phyloP scores from a whole-genome alignment of 2,329 filamentous ascomycete species.

The Thielaviopsis euricoi region DNA sequence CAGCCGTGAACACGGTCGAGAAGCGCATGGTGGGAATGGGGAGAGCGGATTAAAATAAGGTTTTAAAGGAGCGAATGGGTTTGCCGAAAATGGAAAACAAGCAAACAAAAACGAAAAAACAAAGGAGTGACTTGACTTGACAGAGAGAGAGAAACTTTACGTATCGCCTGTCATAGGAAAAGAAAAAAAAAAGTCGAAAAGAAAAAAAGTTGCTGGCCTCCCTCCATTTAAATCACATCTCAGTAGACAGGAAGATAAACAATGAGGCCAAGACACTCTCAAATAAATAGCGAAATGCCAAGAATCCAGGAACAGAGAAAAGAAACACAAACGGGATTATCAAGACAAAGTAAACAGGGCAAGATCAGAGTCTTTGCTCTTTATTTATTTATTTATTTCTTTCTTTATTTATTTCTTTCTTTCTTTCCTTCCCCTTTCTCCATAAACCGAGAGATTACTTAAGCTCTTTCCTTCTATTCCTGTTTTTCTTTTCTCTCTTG shows the following conservation, averaged over 20 bases:
- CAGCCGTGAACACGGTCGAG: conserved; percentile 4
- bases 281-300: not conserved
- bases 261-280: not conserved
- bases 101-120: not conserved
- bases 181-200: not conserved
- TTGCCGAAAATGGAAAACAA: not conserved
- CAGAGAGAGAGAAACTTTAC: too few species aligned
- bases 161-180: not conserved
- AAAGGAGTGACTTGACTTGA: not conserved
- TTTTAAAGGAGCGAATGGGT: not conserved
- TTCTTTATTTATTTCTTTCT: not conserved
- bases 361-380: too few species aligned
- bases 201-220: not conserved
- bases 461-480: not conserved
- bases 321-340: not conserved
- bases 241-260: not conserved
- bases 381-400: not conserved
- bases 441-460: not conserved
- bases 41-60: not conserved
- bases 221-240: not conserved
- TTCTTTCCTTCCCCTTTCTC: not conserved
- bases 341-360: too few species aligned
- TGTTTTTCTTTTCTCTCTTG: not conserved
- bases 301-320: not conserved
- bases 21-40: conserved; percentile 7